Base-by-base conservation (phyloP, 1,284 basidiomycete species). In the Stereum hirsutum region DNA sequence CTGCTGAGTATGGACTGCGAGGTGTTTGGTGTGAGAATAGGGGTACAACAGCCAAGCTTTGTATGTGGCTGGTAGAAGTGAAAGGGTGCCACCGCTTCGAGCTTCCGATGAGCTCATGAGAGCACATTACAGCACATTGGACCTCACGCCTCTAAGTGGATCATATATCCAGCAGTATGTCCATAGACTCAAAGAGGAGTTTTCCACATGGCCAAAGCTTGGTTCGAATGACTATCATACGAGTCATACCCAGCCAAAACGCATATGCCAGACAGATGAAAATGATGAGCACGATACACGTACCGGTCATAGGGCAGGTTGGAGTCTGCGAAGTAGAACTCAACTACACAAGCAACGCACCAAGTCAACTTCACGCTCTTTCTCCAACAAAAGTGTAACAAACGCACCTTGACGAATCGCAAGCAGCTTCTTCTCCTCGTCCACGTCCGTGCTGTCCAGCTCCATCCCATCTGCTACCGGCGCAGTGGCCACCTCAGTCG, bases 311-410 rank as follows among this genome's bases (percentile, higher is more conserved):
- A 94, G 11, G 96, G 95, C 39, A 99, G 76, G 67, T 99, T 99
- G 25, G 92, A 80, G 65, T 96, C 91, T 41, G 88, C 88, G 65
- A 99, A 94, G 73, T 99, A 99, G 65, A 98, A 99, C 63, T 95
- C 90, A 57, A 97, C 94, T 96, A 46, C 5, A 46, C 26, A 20
- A 15, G 6, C 24, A 39, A 17, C 15, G 32, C 11, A 37, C 37
- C 6, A 26, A 38, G 30, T n/a, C 7, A 30, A 10, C n/a, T 14
- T 6, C 26, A 12, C 11, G n/a, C 14, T 28, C 15, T 17, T 10
- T 25, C 32, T 14, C 31, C 14, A 35, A 26, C 14, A 1, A 23
- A 37, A 33, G 17, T n/a, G 24, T 32, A 35, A 19, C 19, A 27
- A 1, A 27, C 15, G 31, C 8, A 52, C 50, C 45, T 32, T 52